Conservation (phyloP, 768 basidiomycete genomes). For the Psilocybe tampanensis region DNA sequence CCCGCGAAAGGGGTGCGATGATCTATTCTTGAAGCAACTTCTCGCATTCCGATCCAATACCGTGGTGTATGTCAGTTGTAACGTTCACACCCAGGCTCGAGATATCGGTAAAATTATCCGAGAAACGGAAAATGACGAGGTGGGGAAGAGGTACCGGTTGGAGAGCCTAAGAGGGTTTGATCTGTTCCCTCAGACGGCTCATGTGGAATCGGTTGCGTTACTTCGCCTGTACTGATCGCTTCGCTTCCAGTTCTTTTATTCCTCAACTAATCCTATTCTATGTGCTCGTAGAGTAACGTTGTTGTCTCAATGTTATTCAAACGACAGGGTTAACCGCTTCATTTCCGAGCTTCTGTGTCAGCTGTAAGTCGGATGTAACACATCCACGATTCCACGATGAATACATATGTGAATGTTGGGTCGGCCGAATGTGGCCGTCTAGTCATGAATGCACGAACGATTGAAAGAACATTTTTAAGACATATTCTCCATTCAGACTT, state of each 20-base stretch:
- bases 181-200: slow-evolving; percentile 94
- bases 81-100: slow-evolving; percentile 91
- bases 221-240: slow-evolving; percentile 44
- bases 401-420: not conserved
- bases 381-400: no score
- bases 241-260: not conserved
- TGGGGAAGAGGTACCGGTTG: slow-evolving; percentile 62
- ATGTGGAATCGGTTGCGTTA: slow-evolving; percentile 85
- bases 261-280: no score
- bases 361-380: no score
- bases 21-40: slow-evolving; percentile 75
- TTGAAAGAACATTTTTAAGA: no score
- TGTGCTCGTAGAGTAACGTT: not conserved
- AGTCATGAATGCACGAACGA: no score
- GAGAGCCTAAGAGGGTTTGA: slow-evolving; percentile 90
- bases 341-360: not conserved
- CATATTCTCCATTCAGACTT: no score
- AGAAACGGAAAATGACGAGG: slow-evolving; percentile 37
- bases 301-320: not conserved
- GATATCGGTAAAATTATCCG: slow-evolving; percentile 79
- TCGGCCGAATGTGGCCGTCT: slow-evolving; percentile 1
- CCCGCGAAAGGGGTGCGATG: slow-evolving; percentile 93
- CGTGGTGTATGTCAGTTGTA: slow-evolving; percentile 92
- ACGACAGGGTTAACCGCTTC: not conserved
- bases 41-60: slow-evolving; percentile 64